Percentiles rank a stretch among this genome's conserved stretches.
Conservation (phyloP, 1,284 basidiomycete species). For the Ceratobasidium sp. region DNA sequence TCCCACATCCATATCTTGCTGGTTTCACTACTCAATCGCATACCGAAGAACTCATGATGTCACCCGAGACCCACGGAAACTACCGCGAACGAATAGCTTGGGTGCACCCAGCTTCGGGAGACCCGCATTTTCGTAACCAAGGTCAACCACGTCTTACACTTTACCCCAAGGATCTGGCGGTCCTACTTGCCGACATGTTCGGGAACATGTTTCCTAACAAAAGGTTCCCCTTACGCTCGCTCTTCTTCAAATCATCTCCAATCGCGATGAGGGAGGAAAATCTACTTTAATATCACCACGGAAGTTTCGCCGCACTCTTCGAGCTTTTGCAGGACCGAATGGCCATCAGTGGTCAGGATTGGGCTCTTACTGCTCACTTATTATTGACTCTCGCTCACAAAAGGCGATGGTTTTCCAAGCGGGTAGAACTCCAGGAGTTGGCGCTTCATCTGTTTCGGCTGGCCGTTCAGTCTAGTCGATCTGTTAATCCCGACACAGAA, state of each 20-base stretch:
- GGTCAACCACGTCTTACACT: not conserved
- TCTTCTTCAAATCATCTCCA: not conserved
- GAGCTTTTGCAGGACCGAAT: not conserved
- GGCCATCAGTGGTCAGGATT: not conserved
- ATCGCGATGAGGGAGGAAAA: not conserved
- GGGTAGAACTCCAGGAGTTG: not conserved
- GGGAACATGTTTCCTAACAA: not conserved
- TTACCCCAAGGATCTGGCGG: not conserved
- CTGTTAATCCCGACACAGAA: not conserved
- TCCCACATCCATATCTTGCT: constrained; percentile 11
- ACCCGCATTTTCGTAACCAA: not conserved
- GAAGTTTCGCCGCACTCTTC: not conserved
- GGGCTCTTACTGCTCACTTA: not conserved
- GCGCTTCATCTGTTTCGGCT: not conserved
- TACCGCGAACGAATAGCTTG: constrained; percentile 33
- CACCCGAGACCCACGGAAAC: not conserved
- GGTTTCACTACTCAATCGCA: constrained; percentile 11
- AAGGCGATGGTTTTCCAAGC: not conserved
- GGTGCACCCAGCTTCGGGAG: constrained; percentile 20
- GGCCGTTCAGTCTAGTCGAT: not conserved
- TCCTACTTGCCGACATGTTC: not conserved
- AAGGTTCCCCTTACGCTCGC: not conserved
- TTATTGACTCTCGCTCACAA: not conserved
- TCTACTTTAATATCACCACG: not conserved
- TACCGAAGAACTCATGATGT: not conserved